Evolutionary conservation across 805 yeast species (phyloP).

Genomic region (Lachancea lanzarotensis): DNA sequence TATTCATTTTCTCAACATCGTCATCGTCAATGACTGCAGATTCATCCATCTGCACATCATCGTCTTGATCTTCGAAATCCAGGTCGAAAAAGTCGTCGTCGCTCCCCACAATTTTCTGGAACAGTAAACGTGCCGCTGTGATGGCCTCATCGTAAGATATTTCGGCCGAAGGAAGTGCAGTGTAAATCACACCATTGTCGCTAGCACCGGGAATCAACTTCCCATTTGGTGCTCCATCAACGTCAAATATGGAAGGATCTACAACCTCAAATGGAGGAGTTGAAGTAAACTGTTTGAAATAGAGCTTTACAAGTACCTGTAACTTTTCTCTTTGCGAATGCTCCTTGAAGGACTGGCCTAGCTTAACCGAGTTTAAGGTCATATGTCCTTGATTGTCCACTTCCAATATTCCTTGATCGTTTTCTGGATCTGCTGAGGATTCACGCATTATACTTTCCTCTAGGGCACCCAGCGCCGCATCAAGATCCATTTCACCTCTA

Average conservation of each 20-base stretch:
- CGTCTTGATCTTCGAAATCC: conserved; percentile 93
- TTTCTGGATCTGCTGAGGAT: conserved; percentile 49
- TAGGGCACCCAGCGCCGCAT: conserved; percentile 71
- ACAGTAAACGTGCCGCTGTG: conserved; percentile 70
- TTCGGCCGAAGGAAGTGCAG: conserved; percentile 74
- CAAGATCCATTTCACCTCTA: conserved; percentile 70
- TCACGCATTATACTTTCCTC: conserved; percentile 79
- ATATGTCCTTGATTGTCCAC: conserved; percentile 56
- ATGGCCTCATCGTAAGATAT: conserved; percentile 87
- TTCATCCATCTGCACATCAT: conserved; percentile 38
- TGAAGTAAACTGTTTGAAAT: conserved; percentile 53
- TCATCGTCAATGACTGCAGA: conserved; percentile 30
- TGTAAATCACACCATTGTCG: conserved; percentile 43
- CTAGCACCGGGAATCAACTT: conserved; percentile 34
- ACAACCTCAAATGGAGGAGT: conserved; percentile 52
- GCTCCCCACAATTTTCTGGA: conserved; percentile 77
- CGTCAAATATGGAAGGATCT: conserved; percentile 35
- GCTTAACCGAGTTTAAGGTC: conserved; percentile 68
- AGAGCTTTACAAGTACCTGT: conserved; percentile 52
- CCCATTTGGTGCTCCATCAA: conserved; percentile 22
- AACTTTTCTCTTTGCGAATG: conserved; percentile 76
- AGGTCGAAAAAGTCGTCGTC: conserved; percentile 95
- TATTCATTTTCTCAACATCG: conserved; percentile 25
- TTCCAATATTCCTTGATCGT: conserved; percentile 52
- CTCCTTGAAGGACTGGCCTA: conserved; percentile 79